phyloP scores from a whole-genome alignment of 2,329 filamentous ascomycete genomes.

The Harringtonia aguacate region DNA sequence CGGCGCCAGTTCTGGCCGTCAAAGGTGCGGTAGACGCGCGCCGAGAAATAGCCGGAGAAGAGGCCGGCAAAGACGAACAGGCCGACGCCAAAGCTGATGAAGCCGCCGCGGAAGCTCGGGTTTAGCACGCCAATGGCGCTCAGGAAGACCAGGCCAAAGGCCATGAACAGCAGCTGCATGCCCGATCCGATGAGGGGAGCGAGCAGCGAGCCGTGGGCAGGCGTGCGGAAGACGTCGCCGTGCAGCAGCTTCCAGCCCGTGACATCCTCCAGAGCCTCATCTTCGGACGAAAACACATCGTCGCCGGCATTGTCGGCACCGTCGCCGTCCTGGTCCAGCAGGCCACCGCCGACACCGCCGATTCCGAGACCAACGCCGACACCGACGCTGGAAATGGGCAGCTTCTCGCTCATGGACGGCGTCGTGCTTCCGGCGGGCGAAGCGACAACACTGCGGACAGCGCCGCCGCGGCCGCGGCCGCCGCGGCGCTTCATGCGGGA shows the following conservation, averaged over 20 bases:
- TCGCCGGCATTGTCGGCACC: conserved; percentile 23
- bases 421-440: conserved; percentile 25
- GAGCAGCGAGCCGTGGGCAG: conserved; percentile 58
- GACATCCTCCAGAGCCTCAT: conserved; percentile 65
- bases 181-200: conserved; percentile 77
- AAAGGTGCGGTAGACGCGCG: conserved; percentile 73
- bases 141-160: conserved; percentile 57
- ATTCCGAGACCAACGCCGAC: conserved; percentile 7
- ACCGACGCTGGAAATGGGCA: conserved; percentile 16
- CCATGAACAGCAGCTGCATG: conserved; percentile 79
- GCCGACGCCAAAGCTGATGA: conserved; percentile 72
- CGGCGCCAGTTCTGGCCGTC: conserved; percentile 63
- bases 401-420: conserved; percentile 38
- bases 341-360: conserved; percentile 12
- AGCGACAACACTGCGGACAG: conserved; percentile 15
- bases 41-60: conserved; percentile 83
- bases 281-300: conserved; percentile 48
- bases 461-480: conserved; percentile 26
- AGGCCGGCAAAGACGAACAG: conserved; percentile 75
- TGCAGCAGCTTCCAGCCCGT: conserved; percentile 85
- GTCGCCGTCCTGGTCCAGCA: conserved; percentile 43
- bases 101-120: conserved; percentile 81
- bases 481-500: conserved; percentile 37
- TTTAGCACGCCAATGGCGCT: conserved; percentile 72
- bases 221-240: conserved; percentile 76